A percentile compares a stretch with the other conserved stretches of the same genome.
phyloP scores from a whole-genome alignment of 768 basidiomycete genomes.

The Podaxis sp. region DNA sequence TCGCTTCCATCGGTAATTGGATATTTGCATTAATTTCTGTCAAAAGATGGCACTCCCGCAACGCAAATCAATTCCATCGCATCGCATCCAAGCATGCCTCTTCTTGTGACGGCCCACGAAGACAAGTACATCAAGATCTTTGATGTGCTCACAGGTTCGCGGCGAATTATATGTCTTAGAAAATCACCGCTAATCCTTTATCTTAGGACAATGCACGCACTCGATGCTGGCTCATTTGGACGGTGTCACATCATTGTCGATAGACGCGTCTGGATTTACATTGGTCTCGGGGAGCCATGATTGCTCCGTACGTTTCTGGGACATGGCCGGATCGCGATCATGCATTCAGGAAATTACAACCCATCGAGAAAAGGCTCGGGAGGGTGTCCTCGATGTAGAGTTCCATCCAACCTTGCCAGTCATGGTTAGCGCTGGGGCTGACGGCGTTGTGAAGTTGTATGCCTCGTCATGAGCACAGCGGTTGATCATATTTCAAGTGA shows the following conservation, averaged over 20 bases:
- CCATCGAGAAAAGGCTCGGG: conserved; percentile 86
- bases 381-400: conserved; percentile 88
- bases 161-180: background rate
- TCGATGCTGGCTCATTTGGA: conserved; percentile 91
- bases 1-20: conserved; percentile 2
- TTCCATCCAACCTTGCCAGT: conserved; percentile 83
- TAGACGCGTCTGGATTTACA: conserved; percentile 84
- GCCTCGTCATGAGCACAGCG: conserved; percentile 66
- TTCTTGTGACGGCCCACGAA: conserved; percentile 89
- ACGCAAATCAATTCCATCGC: conserved; percentile 86
- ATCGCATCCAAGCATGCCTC: conserved; percentile 87
- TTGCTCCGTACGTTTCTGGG: conserved; percentile 95
- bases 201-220: conserved; percentile 78
- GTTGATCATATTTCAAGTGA: conserved; percentile 20
- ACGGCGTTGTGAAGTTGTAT: conserved; percentile 91
- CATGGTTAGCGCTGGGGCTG: conserved; percentile 94
- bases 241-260: conserved; percentile 86
- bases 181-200: conserved; percentile 8
- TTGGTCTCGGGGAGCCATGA: conserved; percentile 92
- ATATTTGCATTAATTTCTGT: conserved; percentile 12
- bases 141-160: conserved; percentile 76
- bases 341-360: conserved; percentile 89
- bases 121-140: conserved; percentile 92
- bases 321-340: conserved; percentile 73
- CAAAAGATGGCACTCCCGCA: conserved; percentile 65